These are phyloP conservation scores for Umbelopsis sp. DNA, from an alignment of 371 early-diverging fungal genomes.

Conservation along the genomic window DNA sequence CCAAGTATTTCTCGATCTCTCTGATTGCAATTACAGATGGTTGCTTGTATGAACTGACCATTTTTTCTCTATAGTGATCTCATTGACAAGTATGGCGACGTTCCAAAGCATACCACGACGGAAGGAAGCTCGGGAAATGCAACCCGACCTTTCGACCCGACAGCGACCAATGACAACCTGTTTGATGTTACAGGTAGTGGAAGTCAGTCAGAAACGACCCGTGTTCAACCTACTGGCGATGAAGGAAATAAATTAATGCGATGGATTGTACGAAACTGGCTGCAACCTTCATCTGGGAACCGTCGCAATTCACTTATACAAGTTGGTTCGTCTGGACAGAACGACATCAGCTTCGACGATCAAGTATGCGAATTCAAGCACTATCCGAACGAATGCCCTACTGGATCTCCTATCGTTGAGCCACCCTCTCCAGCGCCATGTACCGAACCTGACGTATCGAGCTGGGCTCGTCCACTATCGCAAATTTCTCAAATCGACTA, in stretches of 20 bases:
- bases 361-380: neutral
- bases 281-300: neutral
- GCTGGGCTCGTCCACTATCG: neutral
- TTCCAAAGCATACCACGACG: neutral
- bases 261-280: slow-evolving; percentile 8
- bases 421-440: neutral
- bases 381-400: neutral
- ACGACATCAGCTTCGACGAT: neutral
- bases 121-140: neutral
- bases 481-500: neutral
- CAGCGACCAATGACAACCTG: neutral
- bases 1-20: neutral
- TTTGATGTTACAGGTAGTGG: neutral
- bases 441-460: neutral
- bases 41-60: neutral
- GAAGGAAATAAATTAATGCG: neutral
- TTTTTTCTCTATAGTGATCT: neutral
- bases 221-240: too few species aligned
- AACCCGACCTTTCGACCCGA: neutral
- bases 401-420: neutral
- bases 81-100: slow-evolving; percentile 2
- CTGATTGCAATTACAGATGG: neutral
- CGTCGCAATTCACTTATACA: neutral
- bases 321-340: neutral
- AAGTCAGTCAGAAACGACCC: neutral